These are phyloP conservation scores for Naganishia cerealis DNA, from an alignment of 1,284 basidiomycete species.

Conservation along the genomic window DNA sequence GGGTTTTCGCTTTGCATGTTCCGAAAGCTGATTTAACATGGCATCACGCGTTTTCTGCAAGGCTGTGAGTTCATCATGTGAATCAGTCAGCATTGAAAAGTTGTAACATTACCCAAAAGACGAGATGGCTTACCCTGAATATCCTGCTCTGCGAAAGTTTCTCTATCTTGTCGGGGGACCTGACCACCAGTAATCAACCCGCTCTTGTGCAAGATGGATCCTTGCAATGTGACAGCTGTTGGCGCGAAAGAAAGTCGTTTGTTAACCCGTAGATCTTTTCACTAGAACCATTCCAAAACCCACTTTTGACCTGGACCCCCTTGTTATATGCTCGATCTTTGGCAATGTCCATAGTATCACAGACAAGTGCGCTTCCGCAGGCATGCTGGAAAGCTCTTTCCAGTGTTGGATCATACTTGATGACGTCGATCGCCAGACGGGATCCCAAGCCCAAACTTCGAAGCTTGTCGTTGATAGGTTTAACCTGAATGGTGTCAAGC, in stretches of 20 bases:
- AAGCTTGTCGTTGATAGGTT: slow-evolving; percentile 90
- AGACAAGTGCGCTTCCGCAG: slow-evolving; percentile 91
- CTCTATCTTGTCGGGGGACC: slow-evolving; percentile 67
- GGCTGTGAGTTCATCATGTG: slow-evolving; percentile 55
- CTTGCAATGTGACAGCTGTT: slow-evolving; percentile 90
- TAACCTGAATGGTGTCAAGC: slow-evolving; percentile 91
- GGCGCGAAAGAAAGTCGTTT: not conserved
- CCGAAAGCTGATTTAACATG: slow-evolving; percentile 74
- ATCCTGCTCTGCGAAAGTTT: slow-evolving; percentile 92
- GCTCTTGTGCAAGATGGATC: slow-evolving; percentile 95
- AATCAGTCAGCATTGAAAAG: not conserved
- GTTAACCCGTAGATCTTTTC: slow-evolving; percentile 4
- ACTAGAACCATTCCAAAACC: slow-evolving; percentile 37
- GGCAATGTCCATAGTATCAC: slow-evolving; percentile 91
- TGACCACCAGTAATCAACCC: slow-evolving; percentile 95
- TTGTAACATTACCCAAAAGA: not conserved
- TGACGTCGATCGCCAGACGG: slow-evolving; percentile 88
- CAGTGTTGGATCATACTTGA: slow-evolving; percentile 79
- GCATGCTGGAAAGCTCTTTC: slow-evolving; percentile 95
- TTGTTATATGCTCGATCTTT: slow-evolving; percentile 88
- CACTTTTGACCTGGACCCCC: slow-evolving; percentile 92
- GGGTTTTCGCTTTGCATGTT: slow-evolving; percentile 77
- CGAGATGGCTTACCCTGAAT: slow-evolving; percentile 65
- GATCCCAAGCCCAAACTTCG: slow-evolving; percentile 88
- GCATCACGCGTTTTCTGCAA: slow-evolving; percentile 72